Conservation (phyloP, 2,329 filamentous ascomycete species). For the Colletotrichum lindemuthianum region DNA sequence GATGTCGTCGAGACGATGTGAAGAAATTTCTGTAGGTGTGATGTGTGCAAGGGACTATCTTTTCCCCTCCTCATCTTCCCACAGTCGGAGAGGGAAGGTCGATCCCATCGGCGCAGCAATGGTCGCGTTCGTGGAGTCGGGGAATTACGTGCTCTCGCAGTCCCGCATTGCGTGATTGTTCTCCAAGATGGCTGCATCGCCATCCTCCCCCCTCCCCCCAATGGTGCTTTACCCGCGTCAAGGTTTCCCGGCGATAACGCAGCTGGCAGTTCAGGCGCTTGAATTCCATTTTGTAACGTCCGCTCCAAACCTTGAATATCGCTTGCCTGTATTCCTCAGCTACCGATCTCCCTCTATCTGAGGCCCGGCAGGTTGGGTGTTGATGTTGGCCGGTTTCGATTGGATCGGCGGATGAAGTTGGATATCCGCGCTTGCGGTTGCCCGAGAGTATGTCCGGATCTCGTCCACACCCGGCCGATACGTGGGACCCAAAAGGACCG, state of each 20-base stretch:
- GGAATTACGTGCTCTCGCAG: constrained; percentile 34
- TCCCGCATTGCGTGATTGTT: constrained; percentile 37
- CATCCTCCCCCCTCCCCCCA: constrained; percentile 16
- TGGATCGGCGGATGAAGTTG: neutral
- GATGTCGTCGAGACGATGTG: neutral
- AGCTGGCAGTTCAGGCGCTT: no score
- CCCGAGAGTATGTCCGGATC: no score
- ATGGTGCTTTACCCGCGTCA: neutral
- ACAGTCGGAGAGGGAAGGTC: constrained; percentile 17
- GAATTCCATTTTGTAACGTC: neutral
- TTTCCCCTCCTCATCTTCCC: constrained; percentile 1
- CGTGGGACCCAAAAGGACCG: no score
- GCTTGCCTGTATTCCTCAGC: no score
- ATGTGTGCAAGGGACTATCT: neutral
- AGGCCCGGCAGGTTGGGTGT: no score
- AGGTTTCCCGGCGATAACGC: constrained; percentile 23
- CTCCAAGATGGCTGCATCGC: constrained; percentile 36
- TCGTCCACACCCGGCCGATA: no score
- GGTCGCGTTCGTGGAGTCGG: constrained; percentile 12
- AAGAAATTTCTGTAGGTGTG: neutral
- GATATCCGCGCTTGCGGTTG: no score
- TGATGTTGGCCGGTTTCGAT: no score
- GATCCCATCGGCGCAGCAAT: neutral
- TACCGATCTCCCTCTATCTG: no score
- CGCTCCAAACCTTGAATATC: neutral